Percentiles rank a stretch among this genome's conserved stretches.
Conservation (phyloP, 805 yeast species). For the Kodamaea lidongshanica region DNA sequence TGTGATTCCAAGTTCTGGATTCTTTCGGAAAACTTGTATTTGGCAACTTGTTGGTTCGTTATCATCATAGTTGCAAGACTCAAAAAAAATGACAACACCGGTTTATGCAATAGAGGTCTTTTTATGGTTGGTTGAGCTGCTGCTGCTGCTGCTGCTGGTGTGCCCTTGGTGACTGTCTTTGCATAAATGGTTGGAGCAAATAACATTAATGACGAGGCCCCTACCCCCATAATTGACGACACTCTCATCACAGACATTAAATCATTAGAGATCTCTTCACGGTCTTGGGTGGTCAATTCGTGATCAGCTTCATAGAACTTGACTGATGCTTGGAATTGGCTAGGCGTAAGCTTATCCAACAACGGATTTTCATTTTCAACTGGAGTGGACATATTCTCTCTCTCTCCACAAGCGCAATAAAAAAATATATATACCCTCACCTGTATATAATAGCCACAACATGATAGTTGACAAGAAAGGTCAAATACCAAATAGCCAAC, state of each 20-base stretch:
- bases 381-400: too few relatives aligned
- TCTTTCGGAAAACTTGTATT: constrained; percentile 18
- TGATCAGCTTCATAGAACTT: constrained; percentile 38
- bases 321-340: constrained; percentile 34
- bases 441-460: too few relatives aligned
- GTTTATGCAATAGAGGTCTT: constrained; percentile 21
- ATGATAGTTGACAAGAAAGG: too few relatives aligned
- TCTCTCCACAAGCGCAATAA: too few relatives aligned
- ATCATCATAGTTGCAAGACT: constrained; percentile 24
- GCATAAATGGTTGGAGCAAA: constrained; percentile 26
- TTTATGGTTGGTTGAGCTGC: constrained; percentile 1
- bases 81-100: constrained; percentile 27
- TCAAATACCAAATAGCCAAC: too few relatives aligned
- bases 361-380: constrained; percentile 28
- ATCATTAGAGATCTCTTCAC: constrained; percentile 26
- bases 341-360: constrained; percentile 21
- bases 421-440: too few relatives aligned
- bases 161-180: constrained; percentile 4
- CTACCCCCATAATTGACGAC: constrained; percentile 22
- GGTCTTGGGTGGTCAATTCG: constrained; percentile 24
- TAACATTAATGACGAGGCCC: constrained; percentile 22
- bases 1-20: constrained; percentile 13
- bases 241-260: constrained; percentile 20
- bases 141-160: constrained; percentile 5
- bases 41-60: constrained; percentile 21